Evolutionary conservation across 352 stramenopile genomes (phyloP).

Genomic region (Phytophthora rubi): DNA sequence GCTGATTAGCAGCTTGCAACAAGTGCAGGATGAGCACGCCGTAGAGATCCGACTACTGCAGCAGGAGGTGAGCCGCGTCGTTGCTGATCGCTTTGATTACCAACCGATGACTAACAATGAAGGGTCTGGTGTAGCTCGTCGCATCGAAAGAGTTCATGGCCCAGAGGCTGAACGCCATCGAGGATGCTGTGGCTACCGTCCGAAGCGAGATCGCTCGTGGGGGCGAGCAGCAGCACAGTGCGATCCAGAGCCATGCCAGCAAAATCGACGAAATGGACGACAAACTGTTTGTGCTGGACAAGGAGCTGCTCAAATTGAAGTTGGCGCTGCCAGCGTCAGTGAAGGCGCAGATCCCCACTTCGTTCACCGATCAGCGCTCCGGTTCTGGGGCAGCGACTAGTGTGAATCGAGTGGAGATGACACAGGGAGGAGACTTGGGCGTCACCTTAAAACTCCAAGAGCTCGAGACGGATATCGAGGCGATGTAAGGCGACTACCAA

Average conservation of each 20-base stretch:
- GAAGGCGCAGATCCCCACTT: constrained; percentile 40
- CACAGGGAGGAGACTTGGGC: constrained; percentile 22
- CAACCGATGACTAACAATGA: constrained; percentile 4
- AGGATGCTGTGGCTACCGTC: constrained; percentile 51
- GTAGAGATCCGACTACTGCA: constrained; percentile 55
- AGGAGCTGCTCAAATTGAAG: constrained; percentile 72
- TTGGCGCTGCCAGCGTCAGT: constrained; percentile 55
- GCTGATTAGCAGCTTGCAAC: constrained; percentile 48
- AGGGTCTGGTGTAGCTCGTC: constrained; percentile 13
- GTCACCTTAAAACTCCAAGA: constrained; percentile 51
- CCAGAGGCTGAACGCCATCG: constrained; percentile 46
- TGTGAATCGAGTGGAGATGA: constrained; percentile 19
- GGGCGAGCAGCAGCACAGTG: constrained; percentile 40
- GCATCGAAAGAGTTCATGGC: constrained; percentile 51
- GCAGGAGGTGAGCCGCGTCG: constrained; percentile 38
- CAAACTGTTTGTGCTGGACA: constrained; percentile 67
- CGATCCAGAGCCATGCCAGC: constrained; percentile 27
- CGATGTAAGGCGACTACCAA: constrained; percentile 37
- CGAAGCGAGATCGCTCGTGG: constrained; percentile 41
- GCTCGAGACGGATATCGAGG: constrained; percentile 40
- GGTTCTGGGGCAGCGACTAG: neutral
- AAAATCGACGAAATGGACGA: constrained; percentile 58
- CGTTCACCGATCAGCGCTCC: constrained; percentile 17
- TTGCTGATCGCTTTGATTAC: neutral
- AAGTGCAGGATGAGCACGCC: constrained; percentile 49